Evolutionary conservation across 352 stramenopile species (phyloP), one percentile per base, ranked within the genome.

Genomic region (Phytophthora aleatoria): DNA sequence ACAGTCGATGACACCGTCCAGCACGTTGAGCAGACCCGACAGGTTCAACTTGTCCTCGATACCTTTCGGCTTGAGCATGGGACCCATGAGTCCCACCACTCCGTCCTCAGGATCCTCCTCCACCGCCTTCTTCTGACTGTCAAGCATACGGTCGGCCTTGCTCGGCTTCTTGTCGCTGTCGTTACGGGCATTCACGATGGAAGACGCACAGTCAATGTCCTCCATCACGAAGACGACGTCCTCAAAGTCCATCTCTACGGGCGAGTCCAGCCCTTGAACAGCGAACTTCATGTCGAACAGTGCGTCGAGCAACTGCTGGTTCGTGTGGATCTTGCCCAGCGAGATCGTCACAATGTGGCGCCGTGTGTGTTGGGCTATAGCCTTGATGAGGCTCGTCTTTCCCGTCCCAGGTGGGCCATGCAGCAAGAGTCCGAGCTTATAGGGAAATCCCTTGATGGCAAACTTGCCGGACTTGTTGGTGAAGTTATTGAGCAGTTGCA

Each of bases 341-440:
- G 74, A 81, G 44, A 95, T 86, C 10, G 74, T 81, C n/a, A 96
- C 81, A 11, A 97, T 85, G 56, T 95, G 83, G 27, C 86, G 82
- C 48, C 77, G 70, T 0, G 90, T 87, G 67, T 91, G 48, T 52
- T 94, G 81, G 20, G 91, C 89, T 15, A 98, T 67, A 9, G 89
- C 86, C 66, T 95, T 94, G 82, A 96, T 96, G 13, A 97, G 67
- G 57, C 75, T 94, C 2, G 93, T 97, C 74, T 98, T 98, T 36
- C 91, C 85, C 7, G 87, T 97, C 16, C 92, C 91, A 9, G 91
- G 92, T 15, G 87, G 86, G 1, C 91, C 93, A 49, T 97, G 82
- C 2, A 98, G 73, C 28, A 98, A 69, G 5, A 97, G 83, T 0
- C 73, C 89, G 31, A 86, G 82, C 66, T 97, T 97, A 76, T 97